Evolutionary conservation across 108 stramenopile genomes (phyloP).

Genomic region (Nitzschia sp.): DNA sequence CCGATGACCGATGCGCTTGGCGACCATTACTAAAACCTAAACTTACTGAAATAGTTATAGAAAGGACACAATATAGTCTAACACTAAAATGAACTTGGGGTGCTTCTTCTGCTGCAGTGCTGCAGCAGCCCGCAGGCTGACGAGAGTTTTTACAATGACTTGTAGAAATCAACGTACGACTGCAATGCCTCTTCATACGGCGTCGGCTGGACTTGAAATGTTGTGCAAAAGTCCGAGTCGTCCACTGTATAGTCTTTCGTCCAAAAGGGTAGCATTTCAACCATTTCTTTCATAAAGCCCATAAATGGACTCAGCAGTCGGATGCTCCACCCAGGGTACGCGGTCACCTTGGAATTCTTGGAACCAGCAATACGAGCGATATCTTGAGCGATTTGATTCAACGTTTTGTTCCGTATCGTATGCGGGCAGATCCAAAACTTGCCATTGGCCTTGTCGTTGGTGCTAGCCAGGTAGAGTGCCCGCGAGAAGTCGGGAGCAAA

Average conservation of each 20-base stretch:
- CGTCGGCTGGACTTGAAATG: conserved; percentile 32
- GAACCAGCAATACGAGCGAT: conserved; percentile 11
- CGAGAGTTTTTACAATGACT: too few species aligned
- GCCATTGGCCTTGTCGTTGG: conserved; percentile 21
- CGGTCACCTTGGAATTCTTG: conserved; percentile 13
- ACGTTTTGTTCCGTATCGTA: conserved; percentile 26
- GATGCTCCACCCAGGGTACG: conserved; percentile 1
- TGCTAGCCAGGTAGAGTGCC: conserved; percentile 28
- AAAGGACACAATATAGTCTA: too few species aligned
- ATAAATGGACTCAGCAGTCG: conserved; percentile 24
- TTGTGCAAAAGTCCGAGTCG: conserved; percentile 32
- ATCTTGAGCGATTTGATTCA: conserved; percentile 30
- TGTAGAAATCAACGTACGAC: conserved; percentile 21
- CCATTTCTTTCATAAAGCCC: conserved; percentile 32
- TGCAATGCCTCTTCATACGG: conserved; percentile 32
- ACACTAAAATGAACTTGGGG: too few species aligned
- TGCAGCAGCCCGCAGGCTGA: too few species aligned
- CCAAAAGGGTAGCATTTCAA: conserved; percentile 43
- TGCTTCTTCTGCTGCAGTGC: too few species aligned
- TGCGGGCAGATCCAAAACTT: conserved; percentile 41
- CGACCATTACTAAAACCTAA: too few species aligned
- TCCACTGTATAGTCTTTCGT: conserved; percentile 36
- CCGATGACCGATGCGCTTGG: too few species aligned
- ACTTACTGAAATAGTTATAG: too few species aligned
- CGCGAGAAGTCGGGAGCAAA: conserved; percentile 30